These are phyloP conservation scores for Cyberlindnera euphorbiiphila DNA, from an alignment of 805 yeast genomes.

Conservation along the genomic window DNA sequence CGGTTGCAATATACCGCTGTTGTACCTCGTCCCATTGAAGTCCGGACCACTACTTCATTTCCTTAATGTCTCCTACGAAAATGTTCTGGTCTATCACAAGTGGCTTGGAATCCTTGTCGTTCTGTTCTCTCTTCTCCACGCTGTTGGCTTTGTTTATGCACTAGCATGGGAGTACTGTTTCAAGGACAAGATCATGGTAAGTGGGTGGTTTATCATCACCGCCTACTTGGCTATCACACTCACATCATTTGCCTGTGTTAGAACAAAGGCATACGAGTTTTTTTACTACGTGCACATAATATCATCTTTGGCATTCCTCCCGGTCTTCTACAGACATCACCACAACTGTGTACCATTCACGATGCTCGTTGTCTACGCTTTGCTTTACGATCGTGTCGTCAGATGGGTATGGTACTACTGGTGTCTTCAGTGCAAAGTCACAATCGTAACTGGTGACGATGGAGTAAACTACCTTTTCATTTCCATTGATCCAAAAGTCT, in stretches of 20 bases:
- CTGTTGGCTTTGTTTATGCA: constrained; percentile 15
- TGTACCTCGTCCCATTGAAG: constrained; percentile 27
- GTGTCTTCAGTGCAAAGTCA: constrained; percentile 16
- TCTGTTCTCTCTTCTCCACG: constrained; percentile 19
- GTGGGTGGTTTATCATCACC: constrained; percentile 17
- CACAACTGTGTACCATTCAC: constrained; percentile 26
- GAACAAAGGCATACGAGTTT: constrained; percentile 20
- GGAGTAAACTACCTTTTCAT: constrained; percentile 14
- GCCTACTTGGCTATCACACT: constrained; percentile 13
- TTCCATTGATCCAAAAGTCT: constrained; percentile 11
- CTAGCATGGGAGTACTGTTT: constrained; percentile 23
- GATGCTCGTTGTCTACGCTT: constrained; percentile 11
- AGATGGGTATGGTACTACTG: constrained; percentile 17
- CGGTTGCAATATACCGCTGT: constrained; percentile 25
- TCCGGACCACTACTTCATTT: constrained; percentile 23
- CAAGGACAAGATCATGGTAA: constrained; percentile 7
- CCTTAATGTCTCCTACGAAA: constrained; percentile 22
- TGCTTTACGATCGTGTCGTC: constrained; percentile 20
- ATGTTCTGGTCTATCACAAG: constrained; percentile 25
- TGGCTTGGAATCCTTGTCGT: constrained; percentile 23
- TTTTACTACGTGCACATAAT: constrained; percentile 23
- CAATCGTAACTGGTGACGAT: constrained; percentile 3
- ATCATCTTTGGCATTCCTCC: constrained; percentile 21
- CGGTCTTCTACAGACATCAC: constrained; percentile 26
- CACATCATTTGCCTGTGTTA: constrained; percentile 16